Percentiles rank a stretch among this genome's conserved stretches.
These are phyloP conservation scores for Erythrobasidium hasegawianum DNA, from an alignment of 1,284 basidiomycete genomes.

Conservation along the genomic window DNA sequence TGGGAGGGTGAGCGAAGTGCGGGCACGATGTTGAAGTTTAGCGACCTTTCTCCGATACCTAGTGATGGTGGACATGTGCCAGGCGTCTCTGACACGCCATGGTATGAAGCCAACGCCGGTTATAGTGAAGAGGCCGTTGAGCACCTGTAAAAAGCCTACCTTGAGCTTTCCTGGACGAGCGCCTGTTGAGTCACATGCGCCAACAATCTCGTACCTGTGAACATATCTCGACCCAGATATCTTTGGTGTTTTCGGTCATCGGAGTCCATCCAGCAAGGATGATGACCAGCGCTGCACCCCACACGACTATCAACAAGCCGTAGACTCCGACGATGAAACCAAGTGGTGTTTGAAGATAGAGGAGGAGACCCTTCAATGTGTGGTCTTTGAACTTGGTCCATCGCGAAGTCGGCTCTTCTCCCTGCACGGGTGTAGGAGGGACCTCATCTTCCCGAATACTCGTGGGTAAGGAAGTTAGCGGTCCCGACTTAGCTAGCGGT, in stretches of 20 bases:
- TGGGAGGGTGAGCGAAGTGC: no score
- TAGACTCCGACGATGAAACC: not conserved
- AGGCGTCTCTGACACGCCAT: not conserved
- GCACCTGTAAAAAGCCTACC: not conserved
- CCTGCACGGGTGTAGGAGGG: no score
- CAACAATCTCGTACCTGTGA: not conserved
- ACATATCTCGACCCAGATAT: slow-evolving; percentile 1
- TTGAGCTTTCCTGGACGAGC: no score
- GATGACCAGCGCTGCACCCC: not conserved
- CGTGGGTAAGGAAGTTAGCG: no score
- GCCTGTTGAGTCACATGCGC: no score
- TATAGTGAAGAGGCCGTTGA: not conserved
- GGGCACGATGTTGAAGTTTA: no score
- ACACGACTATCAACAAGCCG: not conserved
- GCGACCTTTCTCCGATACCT: not conserved
- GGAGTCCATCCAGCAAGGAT: not conserved
- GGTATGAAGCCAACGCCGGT: not conserved
- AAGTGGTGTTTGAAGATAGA: not conserved
- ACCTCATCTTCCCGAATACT: no score
- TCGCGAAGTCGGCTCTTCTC: no score
- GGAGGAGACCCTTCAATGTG: not conserved
- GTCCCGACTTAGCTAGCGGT: no score
- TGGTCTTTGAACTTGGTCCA: no score
- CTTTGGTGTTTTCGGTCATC: not conserved
- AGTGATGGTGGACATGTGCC: not conserved